These are phyloP conservation scores for Tolypocladium cylindrosporum DNA, from an alignment of 2,329 filamentous ascomycete species.

Conservation along the genomic window DNA sequence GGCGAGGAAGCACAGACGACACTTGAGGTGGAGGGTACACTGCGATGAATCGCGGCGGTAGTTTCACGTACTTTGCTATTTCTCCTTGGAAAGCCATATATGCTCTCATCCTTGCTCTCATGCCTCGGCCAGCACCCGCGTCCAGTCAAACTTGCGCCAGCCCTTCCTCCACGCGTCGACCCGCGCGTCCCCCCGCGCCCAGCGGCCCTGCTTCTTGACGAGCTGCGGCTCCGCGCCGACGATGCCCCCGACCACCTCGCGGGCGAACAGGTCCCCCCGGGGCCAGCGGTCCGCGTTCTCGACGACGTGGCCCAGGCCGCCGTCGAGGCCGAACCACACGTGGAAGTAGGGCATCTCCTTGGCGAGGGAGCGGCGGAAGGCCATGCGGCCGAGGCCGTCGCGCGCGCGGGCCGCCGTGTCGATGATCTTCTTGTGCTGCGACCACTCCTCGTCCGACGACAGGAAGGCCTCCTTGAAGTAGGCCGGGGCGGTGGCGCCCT, in stretches of 20 bases:
- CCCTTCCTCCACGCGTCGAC: constrained; percentile 70
- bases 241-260: constrained; percentile 89
- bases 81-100: too few relatives aligned
- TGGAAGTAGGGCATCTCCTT: constrained; percentile 99
- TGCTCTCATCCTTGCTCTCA: neutral
- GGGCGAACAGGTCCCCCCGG: constrained; percentile 79
- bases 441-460: constrained; percentile 82
- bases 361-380: constrained; percentile 73
- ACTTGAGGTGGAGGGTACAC: too few relatives aligned
- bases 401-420: constrained; percentile 62
- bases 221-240: constrained; percentile 71
- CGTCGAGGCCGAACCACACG: constrained; percentile 88
- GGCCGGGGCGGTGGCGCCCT: constrained; percentile 85
- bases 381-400: constrained; percentile 63
- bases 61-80: too few relatives aligned
- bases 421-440: constrained; percentile 89
- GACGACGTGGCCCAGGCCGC: constrained; percentile 84
- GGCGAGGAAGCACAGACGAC: too few relatives aligned
- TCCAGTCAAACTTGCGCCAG: constrained; percentile 93
- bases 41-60: too few relatives aligned
- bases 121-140: constrained; percentile 41
- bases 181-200: constrained; percentile 61
- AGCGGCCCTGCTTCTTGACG: constrained; percentile 83
- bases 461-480: constrained; percentile 96
- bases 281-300: constrained; percentile 84